phyloP scores from a whole-genome alignment of 306 rosid species.

The Morella rubra region DNA sequence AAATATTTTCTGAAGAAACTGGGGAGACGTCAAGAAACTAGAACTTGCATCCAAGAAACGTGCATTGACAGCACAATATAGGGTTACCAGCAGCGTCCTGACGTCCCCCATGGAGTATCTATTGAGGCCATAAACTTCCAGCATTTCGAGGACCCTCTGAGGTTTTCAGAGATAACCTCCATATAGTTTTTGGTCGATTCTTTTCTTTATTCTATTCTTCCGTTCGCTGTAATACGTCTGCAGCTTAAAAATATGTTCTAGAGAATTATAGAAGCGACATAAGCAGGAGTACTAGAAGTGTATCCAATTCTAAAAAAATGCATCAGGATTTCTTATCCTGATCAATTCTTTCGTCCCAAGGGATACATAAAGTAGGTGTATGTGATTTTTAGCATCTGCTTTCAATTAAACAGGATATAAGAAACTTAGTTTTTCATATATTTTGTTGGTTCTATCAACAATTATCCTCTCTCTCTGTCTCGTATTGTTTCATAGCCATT shows the following conservation, averaged over 20 bases:
- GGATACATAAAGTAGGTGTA: slow-evolving; percentile 3
- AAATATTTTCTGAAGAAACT: slow-evolving; percentile 57
- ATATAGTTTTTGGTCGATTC: slow-evolving; percentile 11
- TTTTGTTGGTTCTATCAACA: background rate
- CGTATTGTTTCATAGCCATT: too few species aligned
- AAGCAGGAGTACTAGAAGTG: slow-evolving; percentile 13
- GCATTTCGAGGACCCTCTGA: background rate
- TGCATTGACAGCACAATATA: background rate
- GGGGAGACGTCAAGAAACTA: slow-evolving; percentile 19
- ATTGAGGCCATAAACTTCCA: too few species aligned
- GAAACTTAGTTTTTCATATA: background rate
- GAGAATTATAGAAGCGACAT: slow-evolving; percentile 14
- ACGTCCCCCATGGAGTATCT: too few species aligned
- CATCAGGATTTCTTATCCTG: slow-evolving; percentile 13
- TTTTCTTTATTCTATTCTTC: slow-evolving; percentile 10
- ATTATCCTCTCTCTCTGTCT: background rate
- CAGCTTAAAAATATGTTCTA: background rate
- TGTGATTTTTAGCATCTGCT: slow-evolving; percentile 11
- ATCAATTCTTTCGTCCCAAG: slow-evolving; percentile 4
- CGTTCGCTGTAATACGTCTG: slow-evolving; percentile 21
- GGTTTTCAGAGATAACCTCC: slow-evolving; percentile 7
- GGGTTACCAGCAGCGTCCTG: slow-evolving; percentile 7
- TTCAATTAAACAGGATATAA: slow-evolving; percentile 26
- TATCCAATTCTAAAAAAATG: slow-evolving; percentile 25
- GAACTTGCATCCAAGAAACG: background rate